Evolutionary conservation across 192 early-diverging fungal species (phyloP).

Genomic region (Dispira simplex): DNA sequence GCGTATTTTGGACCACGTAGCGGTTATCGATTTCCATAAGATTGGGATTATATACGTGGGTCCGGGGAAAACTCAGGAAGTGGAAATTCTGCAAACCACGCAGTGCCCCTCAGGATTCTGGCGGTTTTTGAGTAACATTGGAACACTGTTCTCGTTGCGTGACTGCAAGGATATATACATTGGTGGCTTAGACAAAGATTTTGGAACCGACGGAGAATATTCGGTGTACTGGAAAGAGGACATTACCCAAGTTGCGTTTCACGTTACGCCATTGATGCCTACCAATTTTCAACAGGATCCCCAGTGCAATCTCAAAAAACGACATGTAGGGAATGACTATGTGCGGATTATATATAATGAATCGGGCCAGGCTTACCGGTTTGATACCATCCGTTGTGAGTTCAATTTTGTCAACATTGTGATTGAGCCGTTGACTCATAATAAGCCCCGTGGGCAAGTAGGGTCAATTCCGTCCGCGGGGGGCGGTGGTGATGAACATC

Average conservation of each 20-base stretch:
- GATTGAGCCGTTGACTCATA: constrained; percentile 65
- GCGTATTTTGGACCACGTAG: constrained; percentile 69
- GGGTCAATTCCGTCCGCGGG: not conserved
- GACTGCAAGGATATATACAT: constrained; percentile 55
- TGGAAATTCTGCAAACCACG: constrained; percentile 74
- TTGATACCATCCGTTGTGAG: constrained; percentile 83
- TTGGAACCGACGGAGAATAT: constrained; percentile 72
- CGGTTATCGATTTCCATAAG: constrained; percentile 90
- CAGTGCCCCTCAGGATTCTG: constrained; percentile 80
- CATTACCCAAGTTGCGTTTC: constrained; percentile 81
- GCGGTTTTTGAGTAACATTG: constrained; percentile 68
- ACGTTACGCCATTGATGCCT: constrained; percentile 91
- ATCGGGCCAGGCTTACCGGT: constrained; percentile 60
- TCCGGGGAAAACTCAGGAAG: constrained; percentile 66
- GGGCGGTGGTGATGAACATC: not conserved
- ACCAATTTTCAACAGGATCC: constrained; percentile 56
- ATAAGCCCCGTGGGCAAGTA: not conserved
- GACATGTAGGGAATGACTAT: constrained; percentile 96
- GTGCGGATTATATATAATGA: constrained; percentile 92
- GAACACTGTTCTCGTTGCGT: constrained; percentile 49
- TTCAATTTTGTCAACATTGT: constrained; percentile 96
- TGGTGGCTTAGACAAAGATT: constrained; percentile 74
- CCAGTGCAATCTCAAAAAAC: constrained; percentile 70
- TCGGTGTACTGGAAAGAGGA: constrained; percentile 72
- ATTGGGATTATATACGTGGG: constrained; percentile 89